phyloP scores from a whole-genome alignment of 495 filamentous ascomycete genomes.

The Hypoxylon crocopeplum region DNA sequence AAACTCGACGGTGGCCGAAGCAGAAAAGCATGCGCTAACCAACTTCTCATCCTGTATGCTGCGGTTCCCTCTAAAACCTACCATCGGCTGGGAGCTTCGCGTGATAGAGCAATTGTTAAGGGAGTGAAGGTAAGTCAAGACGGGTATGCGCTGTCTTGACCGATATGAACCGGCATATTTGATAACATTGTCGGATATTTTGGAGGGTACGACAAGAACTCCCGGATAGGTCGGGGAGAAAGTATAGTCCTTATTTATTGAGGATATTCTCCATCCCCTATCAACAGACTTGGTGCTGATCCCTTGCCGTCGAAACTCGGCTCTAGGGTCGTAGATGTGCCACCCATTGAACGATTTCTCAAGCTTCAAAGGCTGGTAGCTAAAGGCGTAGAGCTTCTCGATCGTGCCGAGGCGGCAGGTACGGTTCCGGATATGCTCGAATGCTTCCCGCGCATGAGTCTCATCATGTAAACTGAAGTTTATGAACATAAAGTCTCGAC shows the following conservation, averaged over 20 bases:
- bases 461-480: slow-evolving; percentile 87
- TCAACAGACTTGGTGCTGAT: slow-evolving; percentile 75
- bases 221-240: slow-evolving; percentile 97
- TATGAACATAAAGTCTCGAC: slow-evolving; percentile 91
- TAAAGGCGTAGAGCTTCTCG: slow-evolving; percentile 92
- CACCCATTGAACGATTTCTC: slow-evolving; percentile 84
- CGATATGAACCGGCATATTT: slow-evolving; percentile 92
- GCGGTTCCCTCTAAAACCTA: slow-evolving; percentile 84
- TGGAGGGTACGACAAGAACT: slow-evolving; percentile 79
- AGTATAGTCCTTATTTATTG: slow-evolving; percentile 84
- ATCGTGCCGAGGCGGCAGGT: slow-evolving; percentile 84
- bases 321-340: slow-evolving; percentile 83
- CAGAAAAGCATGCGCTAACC: slow-evolving; percentile 91
- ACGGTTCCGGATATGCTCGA: slow-evolving; percentile 81
- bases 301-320: slow-evolving; percentile 82
- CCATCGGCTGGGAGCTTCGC: slow-evolving; percentile 89
- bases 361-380: slow-evolving; percentile 71
- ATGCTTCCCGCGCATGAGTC: slow-evolving; percentile 79
- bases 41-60: slow-evolving; percentile 97
- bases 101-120: slow-evolving; percentile 98
- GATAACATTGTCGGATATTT: slow-evolving; percentile 93
- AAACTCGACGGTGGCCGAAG: slow-evolving; percentile 58
- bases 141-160: slow-evolving; percentile 85
- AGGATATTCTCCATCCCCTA: slow-evolving; percentile 87
- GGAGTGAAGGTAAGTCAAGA: slow-evolving; percentile 90